phyloP scores from a whole-genome alignment of 805 yeast genomes.

The Sporopachydermia lactativora region DNA sequence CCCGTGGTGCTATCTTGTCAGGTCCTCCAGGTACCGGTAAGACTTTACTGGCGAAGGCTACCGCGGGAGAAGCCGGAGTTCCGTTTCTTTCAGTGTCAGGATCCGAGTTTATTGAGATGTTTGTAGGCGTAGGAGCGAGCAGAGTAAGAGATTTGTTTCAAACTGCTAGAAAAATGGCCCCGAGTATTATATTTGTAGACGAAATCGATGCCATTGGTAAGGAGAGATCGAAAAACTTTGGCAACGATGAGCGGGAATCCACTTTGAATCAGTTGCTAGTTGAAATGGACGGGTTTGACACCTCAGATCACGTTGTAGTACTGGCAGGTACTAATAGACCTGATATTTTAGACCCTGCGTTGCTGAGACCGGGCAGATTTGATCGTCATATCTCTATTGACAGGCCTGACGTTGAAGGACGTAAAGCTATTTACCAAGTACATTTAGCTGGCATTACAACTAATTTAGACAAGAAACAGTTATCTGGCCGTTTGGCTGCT shows the following conservation, averaged over 20 bases:
- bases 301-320: conserved; percentile 84
- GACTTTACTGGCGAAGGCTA: conserved; percentile 82
- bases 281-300: conserved; percentile 89
- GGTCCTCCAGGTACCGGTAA: conserved; percentile 99
- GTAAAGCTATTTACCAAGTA: conserved; percentile 74
- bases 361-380: conserved; percentile 89
- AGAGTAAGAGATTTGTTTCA: conserved; percentile 87
- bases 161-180: conserved; percentile 82
- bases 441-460: conserved; percentile 50
- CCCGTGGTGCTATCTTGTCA: conserved; percentile 85
- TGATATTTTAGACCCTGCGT: conserved; percentile 79
- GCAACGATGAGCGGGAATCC: conserved; percentile 87
- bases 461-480: conserved; percentile 34
- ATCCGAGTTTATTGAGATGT: conserved; percentile 94
- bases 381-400: conserved; percentile 83
- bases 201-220: conserved; percentile 96
- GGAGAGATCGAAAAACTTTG: conserved; percentile 57
- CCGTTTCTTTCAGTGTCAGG: conserved; percentile 88
- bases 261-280: conserved; percentile 85
- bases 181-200: conserved; percentile 82
- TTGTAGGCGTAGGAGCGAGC: conserved; percentile 92
- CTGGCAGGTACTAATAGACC: conserved; percentile 92
- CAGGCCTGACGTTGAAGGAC: conserved; percentile 78
- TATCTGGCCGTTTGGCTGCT: conserved; percentile 78
- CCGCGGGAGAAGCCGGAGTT: conserved; percentile 95